Conservation (phyloP, 2,329 filamentous ascomycete genomes). For the Colletotrichum cereale region DNA sequence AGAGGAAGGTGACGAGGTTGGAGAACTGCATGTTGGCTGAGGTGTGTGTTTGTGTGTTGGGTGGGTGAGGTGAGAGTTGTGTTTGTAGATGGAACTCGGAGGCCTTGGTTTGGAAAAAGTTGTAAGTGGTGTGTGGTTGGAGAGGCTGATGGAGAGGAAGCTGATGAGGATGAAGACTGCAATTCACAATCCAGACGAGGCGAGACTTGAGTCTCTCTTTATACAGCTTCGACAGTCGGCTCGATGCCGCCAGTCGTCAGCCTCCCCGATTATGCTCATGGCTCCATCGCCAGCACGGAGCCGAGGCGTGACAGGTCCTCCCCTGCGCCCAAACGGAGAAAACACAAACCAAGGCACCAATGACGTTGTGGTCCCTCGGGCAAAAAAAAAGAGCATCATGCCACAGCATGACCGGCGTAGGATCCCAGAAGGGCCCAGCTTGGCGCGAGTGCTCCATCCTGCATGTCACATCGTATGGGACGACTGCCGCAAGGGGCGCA, state of each 20-base stretch:
- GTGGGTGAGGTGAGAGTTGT: neutral
- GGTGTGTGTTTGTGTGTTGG: constrained; percentile 49
- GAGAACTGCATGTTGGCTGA: constrained; percentile 59
- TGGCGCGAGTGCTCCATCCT: constrained; percentile 25
- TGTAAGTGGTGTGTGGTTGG: constrained; percentile 12
- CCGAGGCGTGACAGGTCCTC: constrained; percentile 15
- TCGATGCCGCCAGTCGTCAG: constrained; percentile 17
- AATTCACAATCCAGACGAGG: neutral
- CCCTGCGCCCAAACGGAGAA: neutral
- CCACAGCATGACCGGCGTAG: constrained; percentile 25
- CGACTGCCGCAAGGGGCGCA: constrained; percentile 24
- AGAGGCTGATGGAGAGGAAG: constrained; percentile 18
- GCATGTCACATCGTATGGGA: constrained; percentile 35
- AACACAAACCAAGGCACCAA: constrained; percentile 57
- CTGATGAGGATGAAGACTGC: constrained; percentile 24
- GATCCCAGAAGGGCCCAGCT: constrained; percentile 17
- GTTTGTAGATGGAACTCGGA: neutral
- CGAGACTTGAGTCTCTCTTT: constrained; percentile 17
- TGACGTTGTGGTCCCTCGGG: constrained; percentile 71
- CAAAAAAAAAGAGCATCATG: constrained; percentile 57
- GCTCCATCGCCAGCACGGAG: constrained; percentile 26
- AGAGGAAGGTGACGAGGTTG: constrained; percentile 54
- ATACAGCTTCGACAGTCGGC: constrained; percentile 14
- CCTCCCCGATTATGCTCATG: constrained; percentile 14
- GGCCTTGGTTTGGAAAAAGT: neutral